Base-by-base conservation (phyloP, 768 basidiomycete genomes). In the Podaxis carcinomalis region DNA sequence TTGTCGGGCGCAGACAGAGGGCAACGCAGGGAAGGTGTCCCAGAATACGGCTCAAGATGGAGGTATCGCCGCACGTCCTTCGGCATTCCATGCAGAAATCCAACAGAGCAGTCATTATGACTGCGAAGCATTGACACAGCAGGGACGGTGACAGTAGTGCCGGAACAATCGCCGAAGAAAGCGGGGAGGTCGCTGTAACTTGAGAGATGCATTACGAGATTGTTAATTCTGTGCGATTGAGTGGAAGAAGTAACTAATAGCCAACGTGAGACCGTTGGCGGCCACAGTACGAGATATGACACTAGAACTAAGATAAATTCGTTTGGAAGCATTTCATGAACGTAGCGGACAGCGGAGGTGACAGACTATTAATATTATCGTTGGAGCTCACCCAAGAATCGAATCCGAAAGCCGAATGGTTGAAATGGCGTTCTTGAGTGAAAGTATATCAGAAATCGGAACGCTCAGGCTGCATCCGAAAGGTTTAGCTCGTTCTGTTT, bases 161-260 rank as follows among this genome's bases (percentile, higher is more conserved):
- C 32, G 42, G 44, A n/a, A 47, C 28, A 27, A 47, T n/a, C 47
- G 42, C 44, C 56, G 56, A 35, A 44, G 55, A 46, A 13, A 42
- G 35, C 40, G 42, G 40, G 44, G 35, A 35, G 32, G 44, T 32
- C 27, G 42, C 21, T 47, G 16, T n/a, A 56, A 27, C 42, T 56
- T 56, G 55, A 35, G 49, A 19, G 11, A 23, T 39, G 27, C 40
- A 44, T 56, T 56, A 56, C 55, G 55, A 56, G 25, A 56, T 56
- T 23, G 52, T 21, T n/a, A 44, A n/a, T 19, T 44, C 42, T 5
- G 19, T 44, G 14, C n/a, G n/a, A 9, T 44, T 16, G 52, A 19
- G n/a, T 6, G 52, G 32, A 37, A 36, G 36, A 54, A 21, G 52
- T 23, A 19, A 16, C 35, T 21, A 23, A 37, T 1, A n/a, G 11